Percentiles rank a stretch among this genome's conserved stretches.
Conservation (phyloP, 2,329 filamentous ascomycete species). For the Claviceps sorghi region DNA sequence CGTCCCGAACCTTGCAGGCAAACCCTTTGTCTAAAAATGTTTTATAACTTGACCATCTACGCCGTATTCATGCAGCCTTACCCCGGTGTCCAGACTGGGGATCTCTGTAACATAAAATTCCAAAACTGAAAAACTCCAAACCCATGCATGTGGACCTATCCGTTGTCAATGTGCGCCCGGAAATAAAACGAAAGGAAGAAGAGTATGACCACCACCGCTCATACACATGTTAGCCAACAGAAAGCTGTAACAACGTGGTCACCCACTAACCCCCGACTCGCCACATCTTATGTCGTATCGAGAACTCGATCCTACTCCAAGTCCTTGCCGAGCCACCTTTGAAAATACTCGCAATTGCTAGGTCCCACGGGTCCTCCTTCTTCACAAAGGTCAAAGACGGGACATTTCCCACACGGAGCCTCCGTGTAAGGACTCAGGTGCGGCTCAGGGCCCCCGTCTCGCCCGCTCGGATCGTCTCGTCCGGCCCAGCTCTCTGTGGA, state of each 20-base stretch:
- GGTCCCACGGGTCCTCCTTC: slow-evolving; percentile 84
- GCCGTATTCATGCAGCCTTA: background rate
- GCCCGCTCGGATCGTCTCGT: slow-evolving; percentile 21
- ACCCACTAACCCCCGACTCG: background rate
- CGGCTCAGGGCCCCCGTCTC: slow-evolving; percentile 26
- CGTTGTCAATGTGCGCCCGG: background rate
- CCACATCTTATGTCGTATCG: background rate
- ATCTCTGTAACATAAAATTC: background rate
- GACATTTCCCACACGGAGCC: slow-evolving; percentile 79
- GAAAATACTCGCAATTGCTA: slow-evolving; percentile 81
- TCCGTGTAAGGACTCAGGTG: slow-evolving; percentile 66
- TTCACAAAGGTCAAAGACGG: slow-evolving; percentile 83
- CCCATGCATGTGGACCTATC: slow-evolving; percentile 8
- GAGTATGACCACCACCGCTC: background rate
- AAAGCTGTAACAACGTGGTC: background rate
- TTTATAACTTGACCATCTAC: background rate
- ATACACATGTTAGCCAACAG: background rate
- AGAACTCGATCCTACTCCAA: background rate
- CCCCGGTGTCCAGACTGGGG: background rate
- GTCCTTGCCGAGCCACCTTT: slow-evolving; percentile 56
- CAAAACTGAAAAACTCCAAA: slow-evolving; percentile 8
- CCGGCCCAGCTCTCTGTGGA: slow-evolving; percentile 26
- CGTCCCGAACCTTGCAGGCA: background rate
- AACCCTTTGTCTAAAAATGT: background rate
- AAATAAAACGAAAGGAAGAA: background rate